Evolutionary conservation across 306 rosid species (phyloP), one percentile per base, ranked within the genome.

Genomic region (Clitoria ternatea): DNA sequence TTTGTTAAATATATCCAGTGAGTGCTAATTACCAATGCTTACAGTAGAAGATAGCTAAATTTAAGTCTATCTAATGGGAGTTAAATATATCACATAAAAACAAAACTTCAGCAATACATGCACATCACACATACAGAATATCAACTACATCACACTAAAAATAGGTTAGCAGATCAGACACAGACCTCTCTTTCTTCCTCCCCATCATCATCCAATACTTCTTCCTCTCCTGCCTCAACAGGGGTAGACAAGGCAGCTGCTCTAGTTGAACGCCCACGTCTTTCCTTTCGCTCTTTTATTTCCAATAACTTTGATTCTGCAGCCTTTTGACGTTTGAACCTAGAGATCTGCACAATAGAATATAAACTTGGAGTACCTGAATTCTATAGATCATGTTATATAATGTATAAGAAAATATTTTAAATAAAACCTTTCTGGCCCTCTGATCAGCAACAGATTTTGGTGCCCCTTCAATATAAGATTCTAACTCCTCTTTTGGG

Each of bases 181-280:
- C 85, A 50, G 76, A 95, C 97, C 99, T 95, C 92, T 27, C 97
- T 84, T 78, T 95, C 97, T 79, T 95, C 99, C 77, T 91, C 99
- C 24, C 92, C 97, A 72, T 91, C 99, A 57, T 91, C 97, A 55
- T 95, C 96, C 61, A 85, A 70, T 44, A 70, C 81, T 80, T 91
- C 99, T 81, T 95, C 99, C 76, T 95, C 99, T 36, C 96, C 97
- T 42, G 85, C 88, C 87, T 91, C 96, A 43, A 94, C 82, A 60
- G 96, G 97, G 68, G 99, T 82, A 27, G 99, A 94, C 80, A 94
- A 43, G 18, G 97, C 88, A 80, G 99, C 84, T 69, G 99, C 99
- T 76, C 68, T 89, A 71, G 88, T 85, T 29, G 99, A 95, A 78
- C 96, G 95, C 9, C 91, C 88, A 27, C 97, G 91, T 15, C 97